Percentiles rank a stretch among this genome's conserved stretches.
Evolutionary conservation across 164 flowering plant genomes (phyloP).

Genomic region (Aristolochia fimbriata): DNA sequence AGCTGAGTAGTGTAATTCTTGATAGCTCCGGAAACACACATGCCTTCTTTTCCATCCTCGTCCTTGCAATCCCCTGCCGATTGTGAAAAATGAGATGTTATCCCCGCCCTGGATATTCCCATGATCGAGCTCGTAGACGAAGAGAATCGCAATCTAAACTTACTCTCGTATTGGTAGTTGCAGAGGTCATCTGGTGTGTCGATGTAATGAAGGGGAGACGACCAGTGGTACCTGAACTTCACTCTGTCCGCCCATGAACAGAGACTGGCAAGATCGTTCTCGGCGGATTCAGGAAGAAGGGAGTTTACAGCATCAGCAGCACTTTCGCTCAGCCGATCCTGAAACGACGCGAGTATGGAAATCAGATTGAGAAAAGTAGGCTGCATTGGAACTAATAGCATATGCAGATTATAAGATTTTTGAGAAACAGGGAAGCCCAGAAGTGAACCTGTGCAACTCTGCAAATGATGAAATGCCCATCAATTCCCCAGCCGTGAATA

Average conservation of each 20-base stretch:
- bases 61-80: conserved; percentile 82
- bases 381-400: not conserved
- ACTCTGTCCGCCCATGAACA: conserved; percentile 84
- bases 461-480: conserved; percentile 58
- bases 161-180: conserved; percentile 53
- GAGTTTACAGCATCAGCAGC: conserved; percentile 59
- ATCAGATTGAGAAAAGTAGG: not conserved
- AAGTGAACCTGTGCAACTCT: conserved; percentile 55
- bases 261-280: conserved; percentile 46
- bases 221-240: conserved; percentile 70
- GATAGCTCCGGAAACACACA: conserved; percentile 83
- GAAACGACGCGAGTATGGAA: conserved; percentile 4
- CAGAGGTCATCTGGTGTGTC: conserved; percentile 72
- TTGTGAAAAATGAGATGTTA: not conserved
- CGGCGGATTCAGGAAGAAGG: conserved; percentile 51
- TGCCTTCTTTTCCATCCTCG: conserved; percentile 45
- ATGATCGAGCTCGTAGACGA: not conserved
- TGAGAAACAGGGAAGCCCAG: not conserved
- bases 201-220: conserved; percentile 69
- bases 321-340: conserved; percentile 51
- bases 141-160: conserved; percentile 6
- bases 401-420: not conserved
- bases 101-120: not conserved
- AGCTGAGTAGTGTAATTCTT: conserved; percentile 79
- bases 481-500: conserved; percentile 49